These are phyloP conservation scores for Persicaria maculosa DNA, from an alignment of 148 eudicot species.

Conservation along the genomic window DNA sequence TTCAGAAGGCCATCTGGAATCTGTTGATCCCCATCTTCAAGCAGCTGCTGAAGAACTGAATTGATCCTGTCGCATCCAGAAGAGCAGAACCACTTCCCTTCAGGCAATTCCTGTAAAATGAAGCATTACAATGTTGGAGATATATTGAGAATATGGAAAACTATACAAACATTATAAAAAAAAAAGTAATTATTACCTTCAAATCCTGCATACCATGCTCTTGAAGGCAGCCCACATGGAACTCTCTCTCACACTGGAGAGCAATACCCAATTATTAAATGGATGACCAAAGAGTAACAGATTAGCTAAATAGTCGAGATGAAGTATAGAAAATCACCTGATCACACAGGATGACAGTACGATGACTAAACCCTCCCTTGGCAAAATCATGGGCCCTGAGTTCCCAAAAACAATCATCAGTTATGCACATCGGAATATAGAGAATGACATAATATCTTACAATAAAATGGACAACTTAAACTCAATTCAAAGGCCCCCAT, in stretches of 20 bases:
- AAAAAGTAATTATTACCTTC: constrained; percentile 28
- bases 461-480: not conserved
- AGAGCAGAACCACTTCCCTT: constrained; percentile 71
- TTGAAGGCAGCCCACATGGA: constrained; percentile 70
- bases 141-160: not conserved
- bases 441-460: not conserved
- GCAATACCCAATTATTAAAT: constrained; percentile 3
- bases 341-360: constrained; percentile 78
- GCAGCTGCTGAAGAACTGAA: constrained; percentile 36
- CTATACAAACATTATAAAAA: not conserved
- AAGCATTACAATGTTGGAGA: not conserved
- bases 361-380: constrained; percentile 49
- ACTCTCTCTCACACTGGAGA: constrained; percentile 73
- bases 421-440: not conserved
- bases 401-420: not conserved
- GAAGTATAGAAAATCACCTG: constrained; percentile 38
- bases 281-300: not conserved
- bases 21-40: constrained; percentile 38
- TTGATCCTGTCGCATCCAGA: constrained; percentile 40
- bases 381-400: constrained; percentile 70
- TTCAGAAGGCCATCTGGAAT: constrained; percentile 39
- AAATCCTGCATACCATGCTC: constrained; percentile 49
- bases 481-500: not conserved
- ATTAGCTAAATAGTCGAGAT: not conserved
- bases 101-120: constrained; percentile 68